Evolutionary conservation across 768 basidiomycete species (phyloP).

Genomic region (Leccinum longicurvipes): DNA sequence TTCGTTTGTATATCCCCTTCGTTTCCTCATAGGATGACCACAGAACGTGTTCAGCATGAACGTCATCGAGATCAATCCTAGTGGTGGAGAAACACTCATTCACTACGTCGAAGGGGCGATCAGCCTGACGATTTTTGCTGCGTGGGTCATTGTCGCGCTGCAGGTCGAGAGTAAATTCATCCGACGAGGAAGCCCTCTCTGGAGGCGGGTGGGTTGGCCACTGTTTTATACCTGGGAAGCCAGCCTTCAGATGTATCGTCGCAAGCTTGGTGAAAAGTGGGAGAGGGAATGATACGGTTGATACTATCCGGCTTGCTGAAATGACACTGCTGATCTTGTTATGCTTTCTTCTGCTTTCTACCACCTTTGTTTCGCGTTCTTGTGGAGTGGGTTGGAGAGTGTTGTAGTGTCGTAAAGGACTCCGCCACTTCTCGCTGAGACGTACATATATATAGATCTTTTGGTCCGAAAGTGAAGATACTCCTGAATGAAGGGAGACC

Average conservation of each 20-base stretch:
- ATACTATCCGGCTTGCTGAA: neutral
- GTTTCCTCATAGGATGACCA: conserved; percentile 1
- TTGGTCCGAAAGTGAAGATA: neutral
- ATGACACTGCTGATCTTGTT: neutral
- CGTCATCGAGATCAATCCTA: conserved; percentile 39
- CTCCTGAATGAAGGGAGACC: too few relatives aligned
- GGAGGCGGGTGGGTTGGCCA: conserved; percentile 25
- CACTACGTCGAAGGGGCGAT: conserved; percentile 43
- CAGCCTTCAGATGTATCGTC: neutral
- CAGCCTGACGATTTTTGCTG: conserved; percentile 44
- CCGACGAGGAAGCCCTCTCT: conserved; percentile 6
- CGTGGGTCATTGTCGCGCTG: conserved; percentile 56
- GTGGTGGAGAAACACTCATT: conserved; percentile 25
- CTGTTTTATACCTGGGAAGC: conserved; percentile 1
- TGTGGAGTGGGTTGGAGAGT: neutral
- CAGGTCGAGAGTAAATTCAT: conserved; percentile 34
- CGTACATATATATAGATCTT: neutral
- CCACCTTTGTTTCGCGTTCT: neutral
- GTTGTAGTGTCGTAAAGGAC: neutral
- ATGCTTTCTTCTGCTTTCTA: neutral
- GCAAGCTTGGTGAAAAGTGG: neutral
- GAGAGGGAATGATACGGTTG: conserved; percentile 6
- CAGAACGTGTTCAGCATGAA: conserved; percentile 60
- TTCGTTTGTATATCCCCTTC: neutral
- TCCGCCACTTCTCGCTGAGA: neutral